These are phyloP conservation scores for Diaporthe capsici DNA, from an alignment of 2,329 filamentous ascomycete genomes.

Conservation along the genomic window DNA sequence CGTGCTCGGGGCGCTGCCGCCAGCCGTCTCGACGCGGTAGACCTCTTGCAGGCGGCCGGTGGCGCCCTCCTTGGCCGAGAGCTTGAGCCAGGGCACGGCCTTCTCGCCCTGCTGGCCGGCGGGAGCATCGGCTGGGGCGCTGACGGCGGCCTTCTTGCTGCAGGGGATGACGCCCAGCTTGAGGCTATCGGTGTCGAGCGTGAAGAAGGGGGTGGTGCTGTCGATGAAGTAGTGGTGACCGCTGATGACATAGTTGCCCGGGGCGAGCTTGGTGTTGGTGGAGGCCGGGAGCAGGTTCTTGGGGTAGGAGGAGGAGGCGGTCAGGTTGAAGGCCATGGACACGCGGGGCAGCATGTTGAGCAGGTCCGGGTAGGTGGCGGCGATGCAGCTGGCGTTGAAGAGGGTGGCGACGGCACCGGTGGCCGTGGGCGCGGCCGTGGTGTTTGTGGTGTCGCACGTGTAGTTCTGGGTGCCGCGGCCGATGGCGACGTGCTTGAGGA, in stretches of 20 bases:
- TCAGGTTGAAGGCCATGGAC: conserved; percentile 76
- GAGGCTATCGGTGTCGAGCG: conserved; percentile 72
- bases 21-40: conserved; percentile 87
- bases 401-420: conserved; percentile 85
- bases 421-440: conserved; percentile 72
- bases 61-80: conserved; percentile 58
- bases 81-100: conserved; percentile 83
- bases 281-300: conserved; percentile 39
- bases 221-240: conserved; percentile 88
- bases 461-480: conserved; percentile 96
- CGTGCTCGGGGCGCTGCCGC: conserved; percentile 80
- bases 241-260: conserved; percentile 74
- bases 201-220: conserved; percentile 81
- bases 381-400: conserved; percentile 89
- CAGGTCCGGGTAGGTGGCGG: conserved; percentile 77
- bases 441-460: conserved; percentile 78
- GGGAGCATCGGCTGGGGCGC: conserved; percentile 74
- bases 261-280: conserved; percentile 56
- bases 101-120: conserved; percentile 73
- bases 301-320: conserved; percentile 49
- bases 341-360: conserved; percentile 75
- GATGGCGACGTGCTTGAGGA: conserved; percentile 83
- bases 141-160: conserved; percentile 71
- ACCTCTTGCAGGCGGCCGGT: conserved; percentile 79
- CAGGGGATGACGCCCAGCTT: conserved; percentile 74